A percentile compares a stretch with the other conserved stretches of the same genome.
These are phyloP conservation scores for Colletotrichum sp. DNA, from an alignment of 2,329 filamentous ascomycete species.

Conservation along the genomic window DNA sequence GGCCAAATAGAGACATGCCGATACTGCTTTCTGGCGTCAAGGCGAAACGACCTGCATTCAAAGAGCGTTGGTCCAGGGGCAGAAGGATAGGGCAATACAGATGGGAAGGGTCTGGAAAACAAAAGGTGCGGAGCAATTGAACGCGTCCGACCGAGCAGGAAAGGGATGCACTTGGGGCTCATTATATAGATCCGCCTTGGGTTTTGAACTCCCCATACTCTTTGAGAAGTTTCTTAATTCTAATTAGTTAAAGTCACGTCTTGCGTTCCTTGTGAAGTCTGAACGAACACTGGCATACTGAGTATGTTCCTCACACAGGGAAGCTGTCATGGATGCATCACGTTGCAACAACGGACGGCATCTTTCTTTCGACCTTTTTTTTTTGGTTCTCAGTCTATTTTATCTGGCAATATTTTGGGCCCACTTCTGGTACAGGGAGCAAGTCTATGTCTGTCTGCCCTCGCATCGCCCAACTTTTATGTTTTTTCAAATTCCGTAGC, in stretches of 20 bases:
- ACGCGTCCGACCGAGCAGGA: neutral
- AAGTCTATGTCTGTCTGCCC: neutral
- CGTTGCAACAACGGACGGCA: neutral
- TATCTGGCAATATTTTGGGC: neutral
- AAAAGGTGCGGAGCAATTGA: neutral
- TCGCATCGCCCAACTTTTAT: neutral
- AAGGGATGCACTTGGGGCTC: neutral
- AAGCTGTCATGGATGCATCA: neutral
- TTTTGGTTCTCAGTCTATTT: slow-evolving; percentile 12
- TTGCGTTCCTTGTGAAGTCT: neutral
- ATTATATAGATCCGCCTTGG: slow-evolving; percentile 13
- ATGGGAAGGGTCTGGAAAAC: neutral
- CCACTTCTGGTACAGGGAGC: neutral
- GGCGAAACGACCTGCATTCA: neutral
- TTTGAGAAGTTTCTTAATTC: slow-evolving; percentile 10
- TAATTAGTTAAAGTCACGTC: neutral
- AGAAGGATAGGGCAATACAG: neutral
- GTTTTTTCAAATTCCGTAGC: neutral
- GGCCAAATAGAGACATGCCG: neutral
- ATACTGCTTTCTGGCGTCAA: neutral
- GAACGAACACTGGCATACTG: neutral
- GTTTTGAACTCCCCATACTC: slow-evolving; percentile 4
- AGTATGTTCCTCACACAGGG: neutral
- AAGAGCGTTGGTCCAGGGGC: neutral
- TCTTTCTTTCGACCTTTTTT: slow-evolving; percentile 4